Evolutionary conservation across 2,329 filamentous ascomycete genomes (phyloP).

Genomic region (Cladosporium sp.): DNA sequence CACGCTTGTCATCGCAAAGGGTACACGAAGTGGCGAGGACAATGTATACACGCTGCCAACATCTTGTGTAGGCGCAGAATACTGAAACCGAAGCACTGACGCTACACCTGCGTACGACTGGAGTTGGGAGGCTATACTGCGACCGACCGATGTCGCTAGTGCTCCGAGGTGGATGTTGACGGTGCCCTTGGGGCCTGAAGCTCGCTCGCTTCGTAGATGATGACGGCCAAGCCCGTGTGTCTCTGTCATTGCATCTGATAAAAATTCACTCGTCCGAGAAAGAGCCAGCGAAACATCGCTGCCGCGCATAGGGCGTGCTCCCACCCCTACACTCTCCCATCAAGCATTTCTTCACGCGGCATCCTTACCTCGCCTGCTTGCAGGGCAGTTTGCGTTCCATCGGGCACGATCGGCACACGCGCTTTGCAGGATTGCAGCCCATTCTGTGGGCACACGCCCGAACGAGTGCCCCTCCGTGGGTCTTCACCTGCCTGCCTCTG

Average conservation of each 20-base stretch:
- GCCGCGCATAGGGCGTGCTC: background rate
- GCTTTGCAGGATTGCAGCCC: constrained; percentile 1
- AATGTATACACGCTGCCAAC: constrained; percentile 7
- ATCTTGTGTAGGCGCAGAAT: constrained; percentile 7
- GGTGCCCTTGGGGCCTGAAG: constrained; percentile 6
- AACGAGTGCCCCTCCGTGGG: constrained; percentile 2
- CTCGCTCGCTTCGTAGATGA: constrained; percentile 1
- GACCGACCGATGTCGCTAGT: constrained; percentile 19
- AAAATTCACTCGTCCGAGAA: constrained; percentile 14
- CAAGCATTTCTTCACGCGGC: background rate
- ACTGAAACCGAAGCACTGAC: constrained; percentile 13
- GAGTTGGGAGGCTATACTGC: constrained; percentile 13
- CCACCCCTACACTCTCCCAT: background rate
- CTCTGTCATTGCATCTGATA: constrained; percentile 11
- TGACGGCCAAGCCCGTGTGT: constrained; percentile 7
- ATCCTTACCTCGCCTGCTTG: background rate
- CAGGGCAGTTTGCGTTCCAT: background rate
- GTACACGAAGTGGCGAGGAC: constrained; percentile 13
- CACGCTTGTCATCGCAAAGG: constrained; percentile 10
- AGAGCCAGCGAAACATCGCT: background rate
- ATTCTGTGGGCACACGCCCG: background rate
- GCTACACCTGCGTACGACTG: constrained; percentile 11
- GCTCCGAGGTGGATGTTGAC: constrained; percentile 7
- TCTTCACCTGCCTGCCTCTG: constrained; percentile 5
- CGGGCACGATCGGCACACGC: constrained; percentile 9